These are phyloP conservation scores for Aspergillus fijiensis DNA, from an alignment of 2,329 filamentous ascomycete species.

Conservation along the genomic window DNA sequence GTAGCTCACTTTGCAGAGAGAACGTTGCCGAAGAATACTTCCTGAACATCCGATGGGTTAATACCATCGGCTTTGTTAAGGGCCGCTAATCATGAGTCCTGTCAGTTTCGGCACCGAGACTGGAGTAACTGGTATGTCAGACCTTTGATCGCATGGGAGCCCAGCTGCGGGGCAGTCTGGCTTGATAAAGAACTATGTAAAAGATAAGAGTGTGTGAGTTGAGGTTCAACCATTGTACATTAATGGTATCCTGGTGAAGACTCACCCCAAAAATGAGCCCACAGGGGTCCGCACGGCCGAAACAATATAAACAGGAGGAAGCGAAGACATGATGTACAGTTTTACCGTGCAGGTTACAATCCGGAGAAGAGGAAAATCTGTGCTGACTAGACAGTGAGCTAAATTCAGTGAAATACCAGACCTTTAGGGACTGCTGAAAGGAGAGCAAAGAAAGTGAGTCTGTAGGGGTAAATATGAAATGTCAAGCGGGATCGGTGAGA, in stretches of 20 bases:
- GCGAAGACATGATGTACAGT: slow-evolving; percentile 65
- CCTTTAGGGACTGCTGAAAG: background rate
- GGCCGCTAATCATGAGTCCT: slow-evolving; percentile 54
- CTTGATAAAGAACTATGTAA: slow-evolving; percentile 75
- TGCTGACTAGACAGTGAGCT: background rate
- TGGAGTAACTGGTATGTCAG: slow-evolving; percentile 27
- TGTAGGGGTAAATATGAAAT: background rate
- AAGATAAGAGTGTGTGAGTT: slow-evolving; percentile 6
- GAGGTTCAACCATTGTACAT: background rate
- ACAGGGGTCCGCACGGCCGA: slow-evolving; percentile 87
- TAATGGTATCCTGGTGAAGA: slow-evolving; percentile 12
- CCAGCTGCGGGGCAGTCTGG: slow-evolving; percentile 81
- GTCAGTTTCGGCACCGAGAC: slow-evolving; percentile 10
- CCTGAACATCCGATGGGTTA: slow-evolving; percentile 85
- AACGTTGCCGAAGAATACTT: slow-evolving; percentile 98
- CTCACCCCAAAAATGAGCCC: slow-evolving; percentile 90
- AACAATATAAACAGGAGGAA: slow-evolving; percentile 93
- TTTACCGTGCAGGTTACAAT: background rate
- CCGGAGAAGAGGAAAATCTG: background rate
- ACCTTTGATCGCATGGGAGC: slow-evolving; percentile 92
- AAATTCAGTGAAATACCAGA: background rate
- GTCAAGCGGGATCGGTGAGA: background rate
- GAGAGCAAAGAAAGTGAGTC: background rate
- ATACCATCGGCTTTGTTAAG: slow-evolving; percentile 82
- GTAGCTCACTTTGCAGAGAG: slow-evolving; percentile 80